Evolutionary conservation across 805 yeast species (phyloP), one percentile per base, ranked within the genome.

Genomic region (Wickerhamiella hasegawae): DNA sequence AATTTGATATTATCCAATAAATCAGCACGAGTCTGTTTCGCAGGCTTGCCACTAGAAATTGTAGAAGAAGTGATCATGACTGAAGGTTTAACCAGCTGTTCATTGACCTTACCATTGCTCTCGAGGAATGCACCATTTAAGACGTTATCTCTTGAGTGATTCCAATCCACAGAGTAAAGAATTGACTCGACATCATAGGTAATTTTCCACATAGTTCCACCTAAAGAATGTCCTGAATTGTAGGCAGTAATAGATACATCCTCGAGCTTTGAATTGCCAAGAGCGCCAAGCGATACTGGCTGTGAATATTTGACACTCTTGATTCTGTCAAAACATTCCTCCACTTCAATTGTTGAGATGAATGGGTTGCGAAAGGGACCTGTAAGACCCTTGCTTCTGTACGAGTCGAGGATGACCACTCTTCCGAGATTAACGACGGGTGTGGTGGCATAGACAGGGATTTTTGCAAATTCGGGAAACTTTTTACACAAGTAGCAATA

Each of bases 111-210:
- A 9, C 84, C 83, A 20, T 65, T 61, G 40, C 48, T 53, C 32
- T 71, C 71, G 27, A 76, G 51, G 15, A 80, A 65, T 3, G 90
- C 79, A 20, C 84, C 75, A 42, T 76, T 78, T 35, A 90, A 58
- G 45, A 84, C 84, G 0, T 81, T 68, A 50, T 87, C 97, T 44
- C 73, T 74, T 1, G 96, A 76, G 52, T 90, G 97, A 53, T 85
- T 87, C 97, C 97, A 90, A 31, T 79, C 73, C 2, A 90, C 84
- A 0, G 94, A 93, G 54, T 83, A 82, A 2, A 87, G 62, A n/a
- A 85, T 60, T 42, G 76, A 76, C 45, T 87, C 96, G 14, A 75
- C 69, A 41, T 77, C 73, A 37, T 75, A 74, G 31, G 69, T 66
- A 9, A 87, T 54, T 25, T 76, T 60, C 96, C 96, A 85, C 31